These are phyloP conservation scores for Vitis hybrid DNA, from an alignment of 177 flowering plant species.

Conservation along the genomic window DNA sequence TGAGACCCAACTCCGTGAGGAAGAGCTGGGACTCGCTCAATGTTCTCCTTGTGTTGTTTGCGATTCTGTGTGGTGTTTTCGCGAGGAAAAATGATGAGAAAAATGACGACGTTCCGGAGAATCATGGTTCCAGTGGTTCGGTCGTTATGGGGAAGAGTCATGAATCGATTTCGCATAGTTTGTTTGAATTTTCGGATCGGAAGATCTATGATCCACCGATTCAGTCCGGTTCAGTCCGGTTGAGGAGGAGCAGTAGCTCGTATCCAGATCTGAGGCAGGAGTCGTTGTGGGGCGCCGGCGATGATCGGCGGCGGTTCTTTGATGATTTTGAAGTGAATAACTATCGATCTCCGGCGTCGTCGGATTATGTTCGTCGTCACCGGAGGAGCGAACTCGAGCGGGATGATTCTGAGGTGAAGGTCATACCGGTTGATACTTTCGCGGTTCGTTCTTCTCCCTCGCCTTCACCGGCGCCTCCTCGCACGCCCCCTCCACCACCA, in stretches of 20 bases:
- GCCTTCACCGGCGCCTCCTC: conserved; percentile 14
- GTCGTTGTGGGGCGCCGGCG: conserved; percentile 29
- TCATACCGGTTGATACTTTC: conserved; percentile 58
- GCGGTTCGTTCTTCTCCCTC: conserved; percentile 17
- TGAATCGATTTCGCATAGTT: conserved; percentile 15
- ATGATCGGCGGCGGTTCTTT: conserved; percentile 37
- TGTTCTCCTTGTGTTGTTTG: conserved; percentile 46
- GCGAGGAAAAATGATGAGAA: conserved; percentile 24
- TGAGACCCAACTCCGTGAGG: conserved; percentile 33
- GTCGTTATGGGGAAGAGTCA: background rate
- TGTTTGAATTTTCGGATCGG: conserved; percentile 34
- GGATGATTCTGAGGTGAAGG: conserved; percentile 26
- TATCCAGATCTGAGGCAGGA: conserved; percentile 73
- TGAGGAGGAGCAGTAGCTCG: conserved; percentile 72
- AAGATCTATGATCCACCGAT: conserved; percentile 15
- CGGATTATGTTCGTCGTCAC: conserved; percentile 11
- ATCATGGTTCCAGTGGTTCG: background rate
- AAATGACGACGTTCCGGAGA: background rate
- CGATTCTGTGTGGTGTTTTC: conserved; percentile 56
- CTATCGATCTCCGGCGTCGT: conserved; percentile 24
- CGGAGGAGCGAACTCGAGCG: conserved; percentile 15
- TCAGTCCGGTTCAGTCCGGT: conserved; percentile 16
- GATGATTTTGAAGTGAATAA: conserved; percentile 59
- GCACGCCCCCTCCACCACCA: conserved; percentile 43
- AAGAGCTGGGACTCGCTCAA: conserved; percentile 56